phyloP scores from a whole-genome alignment of 148 eudicot genomes.

The Vaccinium myrtillus region DNA sequence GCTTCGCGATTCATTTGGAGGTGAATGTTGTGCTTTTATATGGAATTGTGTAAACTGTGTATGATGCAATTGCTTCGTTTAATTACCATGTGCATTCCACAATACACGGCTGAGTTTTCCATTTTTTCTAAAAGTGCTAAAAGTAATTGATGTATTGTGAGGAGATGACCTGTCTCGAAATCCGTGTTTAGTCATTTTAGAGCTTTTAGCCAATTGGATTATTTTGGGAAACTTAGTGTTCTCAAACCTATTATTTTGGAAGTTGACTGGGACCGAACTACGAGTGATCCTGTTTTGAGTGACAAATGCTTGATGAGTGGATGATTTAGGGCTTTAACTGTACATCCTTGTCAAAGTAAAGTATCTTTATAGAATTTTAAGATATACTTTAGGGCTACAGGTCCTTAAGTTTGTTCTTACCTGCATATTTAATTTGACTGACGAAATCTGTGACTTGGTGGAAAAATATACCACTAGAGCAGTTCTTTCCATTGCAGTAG shows the following conservation, averaged over 20 bases:
- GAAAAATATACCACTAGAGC: not conserved
- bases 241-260: not conserved
- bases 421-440: not conserved
- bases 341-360: not conserved
- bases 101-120: not conserved
- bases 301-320: not conserved
- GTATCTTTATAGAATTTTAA: not conserved
- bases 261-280: constrained; percentile 1
- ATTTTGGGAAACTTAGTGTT: not conserved
- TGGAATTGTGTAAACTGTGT: not conserved
- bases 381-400: not conserved
- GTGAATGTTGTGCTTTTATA: constrained; percentile 29
- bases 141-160: no score
- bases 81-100: not conserved
- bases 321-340: not conserved
- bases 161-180: no score
- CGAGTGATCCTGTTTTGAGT: not conserved
- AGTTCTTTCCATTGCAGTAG: not conserved
- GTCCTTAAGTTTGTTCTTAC: not conserved
- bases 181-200: no score
- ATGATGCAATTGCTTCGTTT: not conserved
- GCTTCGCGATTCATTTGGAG: constrained; percentile 97
- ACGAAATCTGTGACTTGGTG: not conserved
- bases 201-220: no score
- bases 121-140: no score